Base-by-base conservation (phyloP, 139 green algal species). In the Zygnema circumcarinatum region DNA sequence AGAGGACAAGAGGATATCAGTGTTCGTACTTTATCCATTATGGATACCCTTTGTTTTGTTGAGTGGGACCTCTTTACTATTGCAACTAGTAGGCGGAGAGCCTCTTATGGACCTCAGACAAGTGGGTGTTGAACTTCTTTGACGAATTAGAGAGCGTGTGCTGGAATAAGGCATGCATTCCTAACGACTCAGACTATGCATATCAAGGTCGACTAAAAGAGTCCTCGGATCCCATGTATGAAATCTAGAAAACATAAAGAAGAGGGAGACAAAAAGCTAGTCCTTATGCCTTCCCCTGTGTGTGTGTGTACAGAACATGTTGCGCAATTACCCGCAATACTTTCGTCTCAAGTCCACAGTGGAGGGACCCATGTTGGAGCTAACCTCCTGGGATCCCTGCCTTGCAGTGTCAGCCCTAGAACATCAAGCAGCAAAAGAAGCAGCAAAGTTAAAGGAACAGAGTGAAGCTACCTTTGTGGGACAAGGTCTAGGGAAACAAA, bases 381-480 rank as follows among this genome's bases (percentile, higher is more conserved):
- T 83, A 21, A 53, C 36, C 7, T 35, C 33, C 36, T 83, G 75
- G 75, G 75, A 83, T 52, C 36, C 33, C 75, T 33, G 31, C 3
- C 38, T 83, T 3, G 75, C 75, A 20, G 75, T 83, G 7, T 78
- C 69, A 52, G 69, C 69, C 35, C 11, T 41, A 39, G 69, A 78
- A 16, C 35, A 78, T 39, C 35, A 78, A 41, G 69, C 69, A 3
- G 69, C 69, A 25, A 39, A 41, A 39, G 36, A 78, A 22, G 69
- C 69, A 3, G 69, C 69, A 39, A 78, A 11, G 16, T 41, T 78
- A 41, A 41, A 39, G 69, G 69, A 7, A 52, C 7, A 78, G 16
- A 29, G 54, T 29, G 54, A 25, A 72, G 54, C 54, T 72, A 25
- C 25, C 29, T 29, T 25, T 29, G 54, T 29, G 54, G 54, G 54